Conservation (phyloP, 805 yeast species). For the Saturnispora quitensis region DNA sequence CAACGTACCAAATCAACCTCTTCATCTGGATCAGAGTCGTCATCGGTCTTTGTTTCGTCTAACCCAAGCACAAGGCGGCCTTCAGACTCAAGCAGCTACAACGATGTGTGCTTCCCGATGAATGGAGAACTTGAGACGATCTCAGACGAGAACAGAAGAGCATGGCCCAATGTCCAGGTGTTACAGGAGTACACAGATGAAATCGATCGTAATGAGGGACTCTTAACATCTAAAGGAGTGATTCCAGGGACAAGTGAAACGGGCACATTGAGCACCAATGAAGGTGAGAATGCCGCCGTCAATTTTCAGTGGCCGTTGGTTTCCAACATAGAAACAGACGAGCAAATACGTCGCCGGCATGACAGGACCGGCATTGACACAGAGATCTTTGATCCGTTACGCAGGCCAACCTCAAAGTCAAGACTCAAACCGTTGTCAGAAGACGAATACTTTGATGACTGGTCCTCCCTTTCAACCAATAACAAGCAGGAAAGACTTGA, state of each 20-base stretch:
- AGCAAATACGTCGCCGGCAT: neutral
- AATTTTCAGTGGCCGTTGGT: constrained; percentile 32
- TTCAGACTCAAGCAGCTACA: constrained; percentile 64
- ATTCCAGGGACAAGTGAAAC: constrained; percentile 6
- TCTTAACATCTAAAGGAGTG: constrained; percentile 9
- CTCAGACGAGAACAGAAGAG: constrained; percentile 15
- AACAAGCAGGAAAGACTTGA: constrained; percentile 25
- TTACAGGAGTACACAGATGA: constrained; percentile 79
- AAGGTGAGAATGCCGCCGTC: constrained; percentile 20
- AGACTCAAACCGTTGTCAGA: constrained; percentile 4
- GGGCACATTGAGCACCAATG: neutral
- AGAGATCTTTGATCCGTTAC: neutral
- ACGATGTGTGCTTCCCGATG: constrained; percentile 88
- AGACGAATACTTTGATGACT: constrained; percentile 8
- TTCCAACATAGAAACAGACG: constrained; percentile 21
- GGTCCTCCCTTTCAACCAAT: constrained; percentile 9
- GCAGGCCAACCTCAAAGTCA: neutral
- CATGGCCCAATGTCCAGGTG: constrained; percentile 81
- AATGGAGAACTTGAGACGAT: constrained; percentile 37
- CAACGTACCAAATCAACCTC: neutral
- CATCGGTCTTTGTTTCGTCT: constrained; percentile 33
- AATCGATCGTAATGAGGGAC: constrained; percentile 27
- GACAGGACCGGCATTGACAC: neutral
- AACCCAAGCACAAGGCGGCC: constrained; percentile 56
- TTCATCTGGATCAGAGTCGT: constrained; percentile 7